Base-by-base conservation (phyloP, 2,329 filamentous ascomycete species). In the Microcyclospora pomicola region DNA sequence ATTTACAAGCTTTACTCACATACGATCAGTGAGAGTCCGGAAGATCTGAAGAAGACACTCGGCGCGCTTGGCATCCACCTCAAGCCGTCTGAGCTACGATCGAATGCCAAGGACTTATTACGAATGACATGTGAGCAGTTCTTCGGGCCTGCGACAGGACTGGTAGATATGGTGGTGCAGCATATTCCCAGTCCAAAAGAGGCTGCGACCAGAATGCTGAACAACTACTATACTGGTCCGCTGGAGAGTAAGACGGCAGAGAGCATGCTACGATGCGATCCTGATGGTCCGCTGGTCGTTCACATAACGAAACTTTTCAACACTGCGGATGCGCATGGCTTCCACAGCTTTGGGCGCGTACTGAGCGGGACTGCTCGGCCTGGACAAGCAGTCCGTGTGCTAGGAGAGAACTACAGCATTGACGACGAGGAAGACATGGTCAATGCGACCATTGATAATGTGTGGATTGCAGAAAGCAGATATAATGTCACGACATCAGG, bases 351-450 rank as follows among this genome's bases (percentile, higher is more conserved):
- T 49, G 91, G 91, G 10, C 77, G 88, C 45, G 85, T 98, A 2
- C 73, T 96, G 69, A 95, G 88, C 53, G 91, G 91, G 39, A 91
- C 84, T 24, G 91, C 82, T 15, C 77, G 76, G 27, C 81, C 86
- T 14, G 82, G 83, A 13, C 72, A 81, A 53, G 77, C 84, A 49
- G 85, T 98, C 12, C 79, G 91, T 31, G 87, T 98, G 10, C 75
- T 98, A 1, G 91, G 91, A 35, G 91, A 98, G 58, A 83, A 83
- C 5, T 98, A 96, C 61, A 95, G 87, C 4, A 74, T 94, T 11
- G 91, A 98, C 49, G 91, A 98, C 47, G 87, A 96, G 56, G 91
- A 98, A 68, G 91, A 98, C 54, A 96, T 96, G 85, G 82, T 80
- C 0, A 70, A 77, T 53, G 85, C 85, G 19, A 88, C 80, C 0